Base-by-base conservation (phyloP, 176 grass and related monocot genomes). In the Cymbopogon citratus region DNA sequence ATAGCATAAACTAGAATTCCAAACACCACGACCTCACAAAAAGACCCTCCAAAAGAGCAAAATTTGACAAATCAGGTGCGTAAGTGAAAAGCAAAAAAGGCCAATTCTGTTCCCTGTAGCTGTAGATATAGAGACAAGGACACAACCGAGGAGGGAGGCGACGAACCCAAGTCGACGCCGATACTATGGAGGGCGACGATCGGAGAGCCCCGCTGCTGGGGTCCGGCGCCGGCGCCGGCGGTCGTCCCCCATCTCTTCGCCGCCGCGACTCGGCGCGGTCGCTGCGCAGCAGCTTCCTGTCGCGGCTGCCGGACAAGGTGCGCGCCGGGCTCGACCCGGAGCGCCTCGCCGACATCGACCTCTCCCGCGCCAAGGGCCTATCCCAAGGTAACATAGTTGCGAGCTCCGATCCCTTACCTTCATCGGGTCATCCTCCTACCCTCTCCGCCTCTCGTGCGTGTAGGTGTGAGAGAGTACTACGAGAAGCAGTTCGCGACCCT, bases 391-490 rank as follows among this genome's bases (percentile, higher is more conserved):
- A 21, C 28, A 51, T 6, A 5, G 13, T 7, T 51, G 46, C 15
- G 14, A 51, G 46, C 13, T 48, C 45, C 5, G 45, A 40, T 51
- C 15, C 39, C 39, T 14, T 1, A 14, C 44, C 45, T 14, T 51
- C 46, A 6, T 18, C 46, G 1, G 15, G 15, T 2, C 15, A 18
- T 1, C 46, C 15, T 5, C 13, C 13, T 48, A 12, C 45, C 45
- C 12, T 10, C 45, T 48, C 4, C 45, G 45, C 35, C 29, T 87
- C 23, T 40, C 10, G 14, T 16, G 14, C 46, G 60, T 49, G 63
- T 38, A 97, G 91, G 89, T 36, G 94, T 85, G 77, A 88, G 87
- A 76, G 80, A 87, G 48, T 94, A 97, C 89, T 94, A 97, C 46
- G 83, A 82, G 73, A 97, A 87, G 69, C 94, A 97, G 77, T 71